Evolutionary conservation across 768 basidiomycete species (phyloP), one percentile per base, ranked within the genome.

Genomic region (Filobasidium floriforme): DNA sequence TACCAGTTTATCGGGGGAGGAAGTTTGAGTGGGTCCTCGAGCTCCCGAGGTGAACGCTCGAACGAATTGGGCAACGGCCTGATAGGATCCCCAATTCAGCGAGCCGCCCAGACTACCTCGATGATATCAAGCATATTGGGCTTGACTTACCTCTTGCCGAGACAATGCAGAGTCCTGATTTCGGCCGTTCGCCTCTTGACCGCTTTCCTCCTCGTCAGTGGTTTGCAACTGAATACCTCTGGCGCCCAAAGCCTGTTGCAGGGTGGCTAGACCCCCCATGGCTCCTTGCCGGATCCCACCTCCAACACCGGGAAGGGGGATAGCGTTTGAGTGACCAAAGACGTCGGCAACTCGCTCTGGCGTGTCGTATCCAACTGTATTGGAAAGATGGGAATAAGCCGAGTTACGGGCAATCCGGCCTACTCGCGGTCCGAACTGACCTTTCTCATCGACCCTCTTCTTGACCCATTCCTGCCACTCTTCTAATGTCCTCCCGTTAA

Each of bases 381-480:
- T 11, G 22, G 52, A 18, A 37, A 9, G 9, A 37, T 9, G 9
- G 32, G 9, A 37, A 37, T 37, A 9, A 37, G 32, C 1, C 43
- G n/a, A 46, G 24, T 49, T 54, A 32, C 32, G 29, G 15, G n/a
- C 2, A 9, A 19, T 66, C 22, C 49, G 57, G 19, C 18, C 1
- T 3, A 11, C 15, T 22, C 7, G 10, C 7, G 32, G 46, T 28
- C 24, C 49, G 12, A 43, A 75, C 73, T 67, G 60, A 77, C 76
- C 67, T 49, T 85, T 82, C 24, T 82, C 83, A 75, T 90, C 83
- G 57, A 93, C 89, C 44, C 93, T 86, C 60, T 91, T 85, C 55
- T 82, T 84, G 66, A 99, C 79, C 94, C 94, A 97, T 43, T 83
- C 76, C 73, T 89, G 89, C 96, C 96, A 98, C 75, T 92, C 86